Base-by-base conservation (phyloP, 1,284 basidiomycete genomes). In the Cutaneotrichosporon sp. region DNA sequence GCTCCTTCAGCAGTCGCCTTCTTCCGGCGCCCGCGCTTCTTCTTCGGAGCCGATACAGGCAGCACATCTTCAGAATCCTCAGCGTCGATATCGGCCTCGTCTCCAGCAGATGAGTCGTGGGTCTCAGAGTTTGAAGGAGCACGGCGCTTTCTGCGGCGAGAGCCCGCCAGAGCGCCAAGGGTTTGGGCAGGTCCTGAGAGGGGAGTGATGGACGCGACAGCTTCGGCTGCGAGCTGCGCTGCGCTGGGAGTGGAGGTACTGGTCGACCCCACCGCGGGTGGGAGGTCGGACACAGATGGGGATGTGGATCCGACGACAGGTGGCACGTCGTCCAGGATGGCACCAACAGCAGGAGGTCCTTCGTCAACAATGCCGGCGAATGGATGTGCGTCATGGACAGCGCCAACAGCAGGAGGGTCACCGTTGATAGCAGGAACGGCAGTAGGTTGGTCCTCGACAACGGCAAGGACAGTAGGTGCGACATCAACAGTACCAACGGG, bases 161-260 rank as follows among this genome's bases (percentile, higher is more conserved):
- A 46, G 16, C 42, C 18, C 9, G 18, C 18, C 5, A n/a, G 18
- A 5, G 42, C 14, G 16, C 18, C 18, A 18, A 46, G 18, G n/a
- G 18, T n/a, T 18, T 18, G 18, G 2, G 11, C 26, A 8, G 26
- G 22, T 1, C 22, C 22, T 6, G 26, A 0, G 14, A 51, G 26
- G 26, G 47, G 51, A n/a, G 49, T 53, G 30, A 62, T 62, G 26
- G 40, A 55, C 6, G 62, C 56, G 16, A 53, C 56, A 2, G 52
- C 31, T 0, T 57, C 62, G 4, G 62, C 62, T 5, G 62, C 50
- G 13, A 61, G 60, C 5, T 21, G 51, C 4, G 51, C 51, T 3
- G 42, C 42, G 42, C 42, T 46, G 42, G 18, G 18, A n/a, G 18
- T 18, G 42, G 42, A n/a, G 42, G 42, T n/a, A 18, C 42, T 46